Base-by-base conservation (phyloP, 2,329 filamentous ascomycete species). In the Ceratocystis destructans region DNA sequence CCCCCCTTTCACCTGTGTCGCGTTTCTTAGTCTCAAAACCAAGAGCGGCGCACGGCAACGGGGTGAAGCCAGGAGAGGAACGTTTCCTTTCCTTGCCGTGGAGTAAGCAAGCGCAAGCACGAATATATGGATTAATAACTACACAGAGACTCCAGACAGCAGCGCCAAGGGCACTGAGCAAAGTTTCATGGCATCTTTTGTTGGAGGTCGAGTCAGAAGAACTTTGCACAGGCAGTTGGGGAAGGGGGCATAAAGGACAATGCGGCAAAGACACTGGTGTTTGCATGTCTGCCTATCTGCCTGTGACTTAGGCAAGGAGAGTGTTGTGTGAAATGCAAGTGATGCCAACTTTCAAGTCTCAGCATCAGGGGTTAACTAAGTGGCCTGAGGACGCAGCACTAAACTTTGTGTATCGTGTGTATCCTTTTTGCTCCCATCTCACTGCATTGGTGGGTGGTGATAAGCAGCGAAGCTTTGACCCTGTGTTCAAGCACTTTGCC, bases 401-500 rank as follows among this genome's bases (percentile, higher is more conserved):
- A 37, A 37, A 37, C 33, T 37, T 10, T 10, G 33, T 37, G 33
- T 12, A 37, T 37, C 3, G 33, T 37, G 33, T 37, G 33, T 10
- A 37, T 37, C 33, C 4, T 37, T 37, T 37, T 37, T 12, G 10
- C 3, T 37, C 33, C 33, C 33, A 8, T 37, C 46, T 17, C 15
- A 17, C 15, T 50, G 46, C 7, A 4, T 17, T 15, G 4, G 44
- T 15, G n/a, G 44, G 7, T 2, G 44, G 44, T 50, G 7, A 22
- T 22, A 22, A 57, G 20, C 25, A 31, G 53, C 53, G 50, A 57
- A 57, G 53, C 53, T 57, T 57, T 57, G 53, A 28, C 53, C 53
- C 53, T 57, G 53, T 57, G 53, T 57, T 57, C 53, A 33, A 57
- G 53, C 22, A 10, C 25, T 31, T 28, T 31, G 53, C 12, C 22